A percentile compares a stretch with the other conserved stretches of the same genome.
phyloP scores from a whole-genome alignment of 2,329 filamentous ascomycete genomes.

The Magnaporthiopsis incrustans region DNA sequence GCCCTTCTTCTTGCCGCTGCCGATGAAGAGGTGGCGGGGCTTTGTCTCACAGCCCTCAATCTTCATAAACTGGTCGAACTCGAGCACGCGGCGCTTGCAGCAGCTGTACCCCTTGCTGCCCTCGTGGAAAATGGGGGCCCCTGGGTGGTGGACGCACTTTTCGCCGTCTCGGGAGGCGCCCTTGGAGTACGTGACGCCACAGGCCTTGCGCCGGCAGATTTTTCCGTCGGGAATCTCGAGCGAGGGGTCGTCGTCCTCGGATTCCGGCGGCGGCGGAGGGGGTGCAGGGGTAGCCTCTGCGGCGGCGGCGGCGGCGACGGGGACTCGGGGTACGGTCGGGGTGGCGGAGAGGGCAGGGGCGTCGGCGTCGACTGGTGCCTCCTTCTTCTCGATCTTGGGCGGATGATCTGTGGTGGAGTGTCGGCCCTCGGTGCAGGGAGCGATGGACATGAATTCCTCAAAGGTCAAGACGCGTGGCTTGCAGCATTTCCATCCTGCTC shows the following conservation, averaged over 20 bases:
- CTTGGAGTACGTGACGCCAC: conserved; percentile 57
- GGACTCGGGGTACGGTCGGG: conserved; percentile 1
- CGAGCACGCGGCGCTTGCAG: conserved; percentile 88
- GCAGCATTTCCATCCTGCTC: conserved; percentile 93
- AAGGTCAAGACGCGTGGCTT: conserved; percentile 95
- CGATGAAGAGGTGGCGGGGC: conserved; percentile 74
- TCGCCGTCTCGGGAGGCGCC: conserved; percentile 57
- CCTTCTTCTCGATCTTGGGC: conserved; percentile 52
- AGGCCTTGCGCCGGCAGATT: conserved; percentile 70
- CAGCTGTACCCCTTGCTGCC: conserved; percentile 97
- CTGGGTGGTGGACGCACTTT: conserved; percentile 81
- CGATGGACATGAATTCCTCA: conserved; percentile 91
- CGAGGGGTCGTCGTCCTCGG: conserved; percentile 77
- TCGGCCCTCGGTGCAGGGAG: conserved; percentile 85
- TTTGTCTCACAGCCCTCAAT: conserved; percentile 86
- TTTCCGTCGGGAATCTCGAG: conserved; percentile 65
- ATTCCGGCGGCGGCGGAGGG: conserved; percentile 57
- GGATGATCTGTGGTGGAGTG: conserved; percentile 79
- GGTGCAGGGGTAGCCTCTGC: conserved; percentile 29
- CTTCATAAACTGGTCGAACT: conserved; percentile 97
- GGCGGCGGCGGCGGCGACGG: conserved; percentile 24
- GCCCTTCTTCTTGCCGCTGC: conserved; percentile 59
- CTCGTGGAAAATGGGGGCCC: conserved; percentile 90
- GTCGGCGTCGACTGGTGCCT: conserved; percentile 32
- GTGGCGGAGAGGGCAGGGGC: conserved; percentile 21